Base-by-base conservation (phyloP, 257 asterid genomes). In the Plantago elongata region DNA sequence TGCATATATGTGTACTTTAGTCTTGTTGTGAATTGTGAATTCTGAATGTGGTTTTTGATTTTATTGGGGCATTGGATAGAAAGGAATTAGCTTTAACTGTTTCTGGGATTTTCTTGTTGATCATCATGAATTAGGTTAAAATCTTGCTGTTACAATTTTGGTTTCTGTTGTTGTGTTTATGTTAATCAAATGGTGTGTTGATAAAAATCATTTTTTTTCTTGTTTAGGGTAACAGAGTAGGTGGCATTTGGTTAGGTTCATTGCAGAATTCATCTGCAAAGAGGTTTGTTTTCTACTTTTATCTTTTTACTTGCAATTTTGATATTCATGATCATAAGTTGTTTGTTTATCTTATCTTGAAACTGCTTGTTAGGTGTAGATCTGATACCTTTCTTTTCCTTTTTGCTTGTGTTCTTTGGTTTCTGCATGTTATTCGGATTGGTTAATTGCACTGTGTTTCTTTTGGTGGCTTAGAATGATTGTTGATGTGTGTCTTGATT, bases 261-360 rank as follows among this genome's bases (percentile, higher is more conserved):
- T 69, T 14, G 30, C 43, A 59, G 64, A 66, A 60, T 47, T 59
- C 29, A 16, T 29, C 16, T 7, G 51, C 27, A 56, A 60, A 45
- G 57, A 9, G 62, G 71, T 65, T 61, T 27, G 30, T 17, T 73
- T n/a, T n/a, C n/a, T n/a, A n/a, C n/a, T n/a, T n/a, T 70, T 63
- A 46, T 54, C 27, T 59, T 57, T 38, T 12, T 11, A 27, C 38
- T 63, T 15, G 27, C 51, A 61, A 61, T 57, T 62, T 14, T 67
- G 45, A 10, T 61, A 55, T 63, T 47, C 66, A 30, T 70, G 63
- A 9, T n/a, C n/a, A n/a, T 46, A 10, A 13, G 30, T 48, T 40
- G n/a, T 44, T 29, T 43, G 43, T 75, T 27, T 62, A 45, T 52
- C 9, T 13, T 3, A 29, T 57, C 47, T 22, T 15, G 11, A 13